Percentiles rank a stretch among this genome's conserved stretches.
phyloP scores from a whole-genome alignment of 2,329 filamentous ascomycete genomes.

The Fusarium concolor region DNA sequence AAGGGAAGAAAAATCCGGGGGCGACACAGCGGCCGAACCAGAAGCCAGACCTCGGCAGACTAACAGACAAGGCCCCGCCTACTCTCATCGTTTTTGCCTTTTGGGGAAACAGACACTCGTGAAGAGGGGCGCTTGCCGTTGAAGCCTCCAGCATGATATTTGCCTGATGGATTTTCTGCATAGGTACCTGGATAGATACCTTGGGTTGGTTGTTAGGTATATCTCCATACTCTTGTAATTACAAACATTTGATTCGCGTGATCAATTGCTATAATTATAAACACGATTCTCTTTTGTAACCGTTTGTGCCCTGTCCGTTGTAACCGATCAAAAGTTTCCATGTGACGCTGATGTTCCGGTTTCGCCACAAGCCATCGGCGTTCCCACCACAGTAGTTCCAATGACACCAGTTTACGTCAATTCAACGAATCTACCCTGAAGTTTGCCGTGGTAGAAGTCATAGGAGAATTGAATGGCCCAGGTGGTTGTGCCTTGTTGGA shows the following conservation, averaged over 20 bases:
- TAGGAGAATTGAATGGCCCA: not conserved
- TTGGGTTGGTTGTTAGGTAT: no score
- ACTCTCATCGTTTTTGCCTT: constrained; percentile 26
- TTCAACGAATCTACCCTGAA: constrained; percentile 8
- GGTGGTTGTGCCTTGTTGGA: no score
- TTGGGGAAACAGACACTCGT: constrained; percentile 10
- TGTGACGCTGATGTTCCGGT: constrained; percentile 32
- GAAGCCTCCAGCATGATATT: not conserved
- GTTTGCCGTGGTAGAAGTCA: no score
- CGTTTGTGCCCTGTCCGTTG: constrained; percentile 13
- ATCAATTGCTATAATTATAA: not conserved
- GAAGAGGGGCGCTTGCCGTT: not conserved
- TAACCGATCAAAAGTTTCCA: constrained; percentile 23
- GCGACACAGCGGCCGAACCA: constrained; percentile 35
- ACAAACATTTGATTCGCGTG: not conserved
- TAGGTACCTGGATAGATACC: no score
- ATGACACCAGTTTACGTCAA: constrained; percentile 6
- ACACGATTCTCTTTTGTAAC: not conserved
- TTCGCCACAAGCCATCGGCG: constrained; percentile 26
- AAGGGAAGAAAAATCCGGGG: constrained; percentile 48
- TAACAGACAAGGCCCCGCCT: constrained; percentile 16
- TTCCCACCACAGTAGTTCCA: not conserved
- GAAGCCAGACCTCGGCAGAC: constrained; percentile 42
- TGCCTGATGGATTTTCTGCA: not conserved
- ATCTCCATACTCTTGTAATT: not conserved